These are phyloP conservation scores for Leptosphaerulina australis DNA, from an alignment of 2,329 filamentous ascomycete species.

Conservation along the genomic window DNA sequence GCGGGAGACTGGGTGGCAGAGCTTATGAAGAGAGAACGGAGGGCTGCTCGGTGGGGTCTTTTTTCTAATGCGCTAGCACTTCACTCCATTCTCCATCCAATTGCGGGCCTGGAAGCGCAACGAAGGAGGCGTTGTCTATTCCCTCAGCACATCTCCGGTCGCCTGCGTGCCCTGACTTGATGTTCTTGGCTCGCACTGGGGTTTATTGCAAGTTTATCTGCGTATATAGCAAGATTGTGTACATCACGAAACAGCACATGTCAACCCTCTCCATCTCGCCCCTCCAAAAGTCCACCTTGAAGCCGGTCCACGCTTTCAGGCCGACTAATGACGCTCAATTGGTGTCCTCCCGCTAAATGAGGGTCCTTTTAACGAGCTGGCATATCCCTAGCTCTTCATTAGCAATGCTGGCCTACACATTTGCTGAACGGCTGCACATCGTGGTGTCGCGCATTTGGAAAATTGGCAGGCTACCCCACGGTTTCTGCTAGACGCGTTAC, in stretches of 20 bases:
- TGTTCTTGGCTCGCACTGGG: slow-evolving; percentile 24
- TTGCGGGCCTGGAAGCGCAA: slow-evolving; percentile 37
- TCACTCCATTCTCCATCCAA: slow-evolving; percentile 41
- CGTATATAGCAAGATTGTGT: slow-evolving; percentile 19
- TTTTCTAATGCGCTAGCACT: slow-evolving; percentile 45
- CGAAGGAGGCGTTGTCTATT: slow-evolving; percentile 29
- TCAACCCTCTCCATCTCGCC: slow-evolving; percentile 24
- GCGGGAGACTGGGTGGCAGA: slow-evolving; percentile 33
- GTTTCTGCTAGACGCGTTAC: slow-evolving; percentile 43
- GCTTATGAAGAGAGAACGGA: slow-evolving; percentile 46
- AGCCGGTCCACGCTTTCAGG: slow-evolving; percentile 18
- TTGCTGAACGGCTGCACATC: slow-evolving; percentile 27
- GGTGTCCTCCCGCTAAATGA: slow-evolving; percentile 7
- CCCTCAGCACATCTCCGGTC: slow-evolving; percentile 29
- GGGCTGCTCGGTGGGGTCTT: slow-evolving; percentile 43
- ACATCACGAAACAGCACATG: slow-evolving; percentile 27
- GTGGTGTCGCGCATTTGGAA: slow-evolving; percentile 37
- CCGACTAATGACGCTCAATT: slow-evolving; percentile 21
- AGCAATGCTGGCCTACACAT: slow-evolving; percentile 28
- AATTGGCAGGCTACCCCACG: slow-evolving; percentile 47
- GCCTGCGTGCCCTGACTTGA: slow-evolving; percentile 25
- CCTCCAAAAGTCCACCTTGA: slow-evolving; percentile 24
- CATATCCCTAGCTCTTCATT: slow-evolving; percentile 16
- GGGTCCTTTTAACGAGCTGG: slow-evolving; percentile 10
- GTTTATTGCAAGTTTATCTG: slow-evolving; percentile 28